A percentile compares a stretch with the other conserved stretches of the same genome.
phyloP scores from a whole-genome alignment of 352 stramenopile genomes.

The Phytopythium montanum region DNA sequence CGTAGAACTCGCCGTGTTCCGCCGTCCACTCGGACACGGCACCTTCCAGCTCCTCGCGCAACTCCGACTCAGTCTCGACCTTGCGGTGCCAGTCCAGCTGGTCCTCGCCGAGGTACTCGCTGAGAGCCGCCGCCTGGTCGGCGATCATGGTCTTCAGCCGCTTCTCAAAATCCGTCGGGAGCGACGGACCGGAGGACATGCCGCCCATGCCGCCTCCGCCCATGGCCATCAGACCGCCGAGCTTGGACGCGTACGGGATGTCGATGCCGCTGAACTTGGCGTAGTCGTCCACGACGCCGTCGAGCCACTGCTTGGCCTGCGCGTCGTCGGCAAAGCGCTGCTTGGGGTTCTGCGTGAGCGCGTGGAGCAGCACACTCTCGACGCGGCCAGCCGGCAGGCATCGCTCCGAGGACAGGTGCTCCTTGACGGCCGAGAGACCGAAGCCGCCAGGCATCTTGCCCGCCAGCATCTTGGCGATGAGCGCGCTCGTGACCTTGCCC shows the following conservation, averaged over 20 bases:
- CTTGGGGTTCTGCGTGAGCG: conserved; percentile 66
- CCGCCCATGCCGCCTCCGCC: conserved; percentile 21
- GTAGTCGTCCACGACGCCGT: conserved; percentile 77
- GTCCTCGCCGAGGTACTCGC: conserved; percentile 46
- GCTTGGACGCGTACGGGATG: conserved; percentile 51
- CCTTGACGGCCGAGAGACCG: conserved; percentile 64
- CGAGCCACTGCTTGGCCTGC: conserved; percentile 76
- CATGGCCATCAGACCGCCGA: conserved; percentile 32
- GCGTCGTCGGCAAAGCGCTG: conserved; percentile 56
- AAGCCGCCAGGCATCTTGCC: conserved; percentile 85
- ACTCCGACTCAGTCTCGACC: conserved; percentile 41
- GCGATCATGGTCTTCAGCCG: conserved; percentile 53
- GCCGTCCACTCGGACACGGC: conserved; percentile 41
- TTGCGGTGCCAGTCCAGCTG: conserved; percentile 47
- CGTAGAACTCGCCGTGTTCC: conserved; percentile 62
- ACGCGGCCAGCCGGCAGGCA: conserved; percentile 67
- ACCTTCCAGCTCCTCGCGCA: conserved; percentile 55
- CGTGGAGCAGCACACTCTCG: conserved; percentile 78
- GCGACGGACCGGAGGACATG: conserved; percentile 15
- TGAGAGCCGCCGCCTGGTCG: conserved; percentile 48
- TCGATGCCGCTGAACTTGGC: conserved; percentile 49
- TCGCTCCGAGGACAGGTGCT: conserved; percentile 66
- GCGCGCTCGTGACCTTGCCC: conserved; percentile 67
- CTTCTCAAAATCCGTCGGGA: conserved; percentile 49
- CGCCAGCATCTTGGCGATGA: conserved; percentile 79